These are phyloP conservation scores for Dendrobium officinale DNA, from an alignment of 106 monocot genomes.

Conservation along the genomic window DNA sequence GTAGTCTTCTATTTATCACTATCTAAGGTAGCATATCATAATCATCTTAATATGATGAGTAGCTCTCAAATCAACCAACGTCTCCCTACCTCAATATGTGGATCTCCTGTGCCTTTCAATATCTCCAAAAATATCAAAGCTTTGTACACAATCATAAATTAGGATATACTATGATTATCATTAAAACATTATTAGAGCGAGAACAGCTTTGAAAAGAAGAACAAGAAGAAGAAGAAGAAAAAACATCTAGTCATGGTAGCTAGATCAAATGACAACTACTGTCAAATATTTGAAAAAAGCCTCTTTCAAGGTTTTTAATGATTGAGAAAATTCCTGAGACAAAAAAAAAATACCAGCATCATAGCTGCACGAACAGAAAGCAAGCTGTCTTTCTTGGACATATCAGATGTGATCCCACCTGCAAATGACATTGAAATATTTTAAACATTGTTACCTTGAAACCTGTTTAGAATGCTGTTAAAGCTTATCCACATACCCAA, in stretches of 20 bases:
- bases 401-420: constrained; percentile 28
- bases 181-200: neutral
- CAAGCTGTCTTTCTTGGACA: constrained; percentile 37
- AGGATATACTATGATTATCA: neutral
- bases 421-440: constrained; percentile 33
- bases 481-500: constrained; percentile 11
- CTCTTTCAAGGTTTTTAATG: neutral
- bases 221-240: neutral
- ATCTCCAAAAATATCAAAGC: neutral
- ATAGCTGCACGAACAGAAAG: constrained; percentile 74
- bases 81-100: too few species aligned
- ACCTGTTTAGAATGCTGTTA: constrained; percentile 11
- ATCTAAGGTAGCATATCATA: too few species aligned
- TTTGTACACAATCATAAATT: neutral
- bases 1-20: neutral
- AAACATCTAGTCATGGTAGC: neutral
- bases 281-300: neutral
- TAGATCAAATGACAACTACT: neutral
- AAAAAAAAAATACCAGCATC: constrained; percentile 63
- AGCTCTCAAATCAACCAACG: neutral
- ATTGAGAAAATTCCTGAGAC: neutral
- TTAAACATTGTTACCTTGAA: constrained; percentile 30
- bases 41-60: too few species aligned
- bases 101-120: neutral
- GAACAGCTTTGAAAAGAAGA: neutral